Percentiles rank a stretch among this genome's conserved stretches.
Evolutionary conservation across 306 rosid genomes (phyloP).

Genomic region (Cicer chorassanicum): DNA sequence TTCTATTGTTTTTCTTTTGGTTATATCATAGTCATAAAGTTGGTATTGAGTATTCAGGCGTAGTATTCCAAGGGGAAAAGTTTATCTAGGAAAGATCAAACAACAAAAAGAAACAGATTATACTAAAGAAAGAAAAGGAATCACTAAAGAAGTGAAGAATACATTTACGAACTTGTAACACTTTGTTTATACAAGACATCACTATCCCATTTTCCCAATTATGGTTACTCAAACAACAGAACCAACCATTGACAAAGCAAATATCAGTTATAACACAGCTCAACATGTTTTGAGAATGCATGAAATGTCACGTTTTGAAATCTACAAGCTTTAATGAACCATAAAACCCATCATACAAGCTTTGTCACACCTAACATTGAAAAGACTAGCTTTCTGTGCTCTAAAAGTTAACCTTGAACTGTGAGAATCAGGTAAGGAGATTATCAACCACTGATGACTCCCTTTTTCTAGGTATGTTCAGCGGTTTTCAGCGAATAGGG

Average conservation of each 20-base stretch:
- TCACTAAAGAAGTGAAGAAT: constrained; percentile 9
- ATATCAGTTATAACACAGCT: constrained; percentile 42
- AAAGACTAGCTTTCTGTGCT: constrained; percentile 32
- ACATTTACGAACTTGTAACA: constrained; percentile 29
- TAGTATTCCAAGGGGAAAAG: neutral
- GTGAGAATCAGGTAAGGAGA: constrained; percentile 31
- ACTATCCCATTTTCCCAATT: constrained; percentile 30
- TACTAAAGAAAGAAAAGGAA: neutral
- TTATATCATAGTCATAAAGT: neutral
- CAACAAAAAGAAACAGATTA: neutral
- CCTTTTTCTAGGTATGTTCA: constrained; percentile 37
- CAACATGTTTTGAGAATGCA: constrained; percentile 33
- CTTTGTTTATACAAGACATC: constrained; percentile 45
- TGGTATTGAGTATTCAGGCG: neutral
- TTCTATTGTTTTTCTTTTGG: neutral
- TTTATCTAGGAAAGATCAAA: constrained; percentile 24
- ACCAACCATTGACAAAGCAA: constrained; percentile 35
- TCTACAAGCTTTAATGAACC: constrained; percentile 31
- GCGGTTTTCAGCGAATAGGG: constrained; percentile 54
- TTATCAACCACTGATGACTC: constrained; percentile 29
- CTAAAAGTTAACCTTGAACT: constrained; percentile 37
- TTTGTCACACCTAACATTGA: constrained; percentile 33
- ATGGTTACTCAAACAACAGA: constrained; percentile 40
- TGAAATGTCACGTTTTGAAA: constrained; percentile 24
- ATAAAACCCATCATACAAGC: constrained; percentile 35